Conservation (phyloP, 805 yeast genomes). For the Zygotorulaspora danielsina region DNA sequence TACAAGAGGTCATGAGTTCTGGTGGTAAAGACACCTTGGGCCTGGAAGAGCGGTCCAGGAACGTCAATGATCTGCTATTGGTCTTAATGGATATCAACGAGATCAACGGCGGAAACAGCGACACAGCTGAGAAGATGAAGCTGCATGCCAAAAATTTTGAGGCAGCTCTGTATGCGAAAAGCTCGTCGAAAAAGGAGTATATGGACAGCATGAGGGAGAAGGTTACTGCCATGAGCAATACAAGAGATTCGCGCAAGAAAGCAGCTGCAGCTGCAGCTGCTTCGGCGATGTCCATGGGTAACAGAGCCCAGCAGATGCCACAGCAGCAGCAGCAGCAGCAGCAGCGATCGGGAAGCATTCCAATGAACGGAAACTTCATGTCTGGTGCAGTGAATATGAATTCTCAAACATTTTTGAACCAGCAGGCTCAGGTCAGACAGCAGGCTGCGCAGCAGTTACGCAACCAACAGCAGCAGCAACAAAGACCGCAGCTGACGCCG, state of each 20-base stretch:
- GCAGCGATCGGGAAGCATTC: constrained; percentile 24
- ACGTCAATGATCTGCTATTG: constrained; percentile 33
- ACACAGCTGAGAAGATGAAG: constrained; percentile 43
- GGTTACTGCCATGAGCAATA: constrained; percentile 41
- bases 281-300: constrained; percentile 32
- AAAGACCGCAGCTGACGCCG: constrained; percentile 26
- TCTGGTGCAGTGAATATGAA: constrained; percentile 29
- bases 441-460: constrained; percentile 47
- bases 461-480: constrained; percentile 28
- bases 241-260: constrained; percentile 27
- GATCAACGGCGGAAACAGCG: constrained; percentile 34
- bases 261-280: constrained; percentile 17
- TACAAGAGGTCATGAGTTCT: constrained; percentile 9
- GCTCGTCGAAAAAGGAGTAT: constrained; percentile 56
- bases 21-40: constrained; percentile 25
- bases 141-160: constrained; percentile 68
- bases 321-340: constrained; percentile 31
- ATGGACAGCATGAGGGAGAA: constrained; percentile 45
- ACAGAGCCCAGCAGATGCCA: constrained; percentile 19
- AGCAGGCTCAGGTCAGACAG: constrained; percentile 50
- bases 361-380: constrained; percentile 17
- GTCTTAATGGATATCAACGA: constrained; percentile 36
- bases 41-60: constrained; percentile 32
- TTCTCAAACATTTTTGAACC: constrained; percentile 41
- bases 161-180: constrained; percentile 55